Conservation (phyloP, 306 rosid species). For the Castanea mollissima region DNA sequence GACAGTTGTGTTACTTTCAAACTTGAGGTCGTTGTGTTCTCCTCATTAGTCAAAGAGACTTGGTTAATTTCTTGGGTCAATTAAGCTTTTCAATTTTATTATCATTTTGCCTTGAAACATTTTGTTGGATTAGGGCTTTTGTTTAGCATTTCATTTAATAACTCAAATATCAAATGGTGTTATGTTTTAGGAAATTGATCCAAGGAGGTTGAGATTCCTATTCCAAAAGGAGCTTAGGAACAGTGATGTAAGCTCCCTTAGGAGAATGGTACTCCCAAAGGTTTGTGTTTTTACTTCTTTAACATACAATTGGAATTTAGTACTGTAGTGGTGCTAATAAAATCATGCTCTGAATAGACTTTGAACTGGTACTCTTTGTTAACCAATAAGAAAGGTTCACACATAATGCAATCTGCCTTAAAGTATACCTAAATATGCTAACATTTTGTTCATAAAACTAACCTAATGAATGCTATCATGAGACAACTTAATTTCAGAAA, state of each 20-base stretch:
- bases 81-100: conserved; percentile 11
- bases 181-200: conserved; percentile 57
- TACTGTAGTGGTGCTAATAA: not conserved
- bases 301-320: not conserved
- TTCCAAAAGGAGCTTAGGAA: conserved; percentile 88
- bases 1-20: conserved; percentile 3
- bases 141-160: conserved; percentile 1
- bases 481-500: conserved; percentile 46
- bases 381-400: not conserved
- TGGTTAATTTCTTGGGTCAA: not conserved
- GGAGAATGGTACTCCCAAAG: conserved; percentile 95
- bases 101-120: conserved; percentile 4
- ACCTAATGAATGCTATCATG: not conserved
- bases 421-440: not conserved
- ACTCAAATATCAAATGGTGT: not conserved
- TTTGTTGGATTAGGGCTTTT: not conserved
- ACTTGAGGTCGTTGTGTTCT: conserved; percentile 13
- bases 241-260: conserved; percentile 91
- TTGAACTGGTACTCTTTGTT: not conserved
- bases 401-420: not conserved
- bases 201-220: conserved; percentile 60
- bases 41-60: conserved; percentile 5
- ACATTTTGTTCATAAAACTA: not conserved
- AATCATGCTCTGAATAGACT: not conserved
- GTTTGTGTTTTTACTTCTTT: conserved; percentile 27